Evolutionary conservation across 176 grass and related monocot genomes (phyloP), one percentile per base, ranked within the genome.

Genomic region (Pontederia crassipes): DNA sequence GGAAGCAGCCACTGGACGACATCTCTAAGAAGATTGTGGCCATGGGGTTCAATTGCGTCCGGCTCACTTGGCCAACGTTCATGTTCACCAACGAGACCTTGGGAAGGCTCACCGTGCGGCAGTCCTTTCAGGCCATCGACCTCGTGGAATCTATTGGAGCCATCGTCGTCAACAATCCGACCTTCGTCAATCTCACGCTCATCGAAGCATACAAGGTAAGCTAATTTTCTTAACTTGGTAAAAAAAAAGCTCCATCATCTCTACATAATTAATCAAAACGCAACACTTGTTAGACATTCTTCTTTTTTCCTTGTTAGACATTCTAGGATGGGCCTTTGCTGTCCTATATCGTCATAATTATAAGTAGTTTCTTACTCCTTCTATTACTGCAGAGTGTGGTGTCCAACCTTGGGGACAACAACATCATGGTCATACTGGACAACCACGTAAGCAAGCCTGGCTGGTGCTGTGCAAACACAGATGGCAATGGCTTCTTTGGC

Each of bases 1-100:
- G 81, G 48, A 80, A 85, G 75, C 92, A 85, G 62, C 73, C 66
- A 8, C 55, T 80, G 5, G 87, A 73, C 65, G 74, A 59, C 47
- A 72, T 96, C 18, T 80, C 83, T 5, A 75, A 78, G 70, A 67
- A 72, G 69, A 70, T 96, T 49, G 78, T 71, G 12, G 58, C 59
- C 24, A 77, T 86, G 59, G 92, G 92, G 9, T 97, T 97, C 66
- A 97, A 91, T 62, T 91, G 92, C 69, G 84, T 97, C 11, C 69
- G 92, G 63, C 75, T 88, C 58, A 97, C 87, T 52, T 97, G 92
- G 87, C 87, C 87, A 24, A 17, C 28, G 6, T 65, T 65, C 62
- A 28, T 65, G 48, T 46, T 52, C 46, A 65, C 62, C 11, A 65
- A 65, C 17, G 62, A 50, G 18, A 15, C 62, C 62, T 15, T 65